A percentile compares a stretch with the other conserved stretches of the same genome.
These are phyloP conservation scores for Leptographium lundbergii DNA, from an alignment of 2,329 filamentous ascomycete genomes.

Conservation along the genomic window DNA sequence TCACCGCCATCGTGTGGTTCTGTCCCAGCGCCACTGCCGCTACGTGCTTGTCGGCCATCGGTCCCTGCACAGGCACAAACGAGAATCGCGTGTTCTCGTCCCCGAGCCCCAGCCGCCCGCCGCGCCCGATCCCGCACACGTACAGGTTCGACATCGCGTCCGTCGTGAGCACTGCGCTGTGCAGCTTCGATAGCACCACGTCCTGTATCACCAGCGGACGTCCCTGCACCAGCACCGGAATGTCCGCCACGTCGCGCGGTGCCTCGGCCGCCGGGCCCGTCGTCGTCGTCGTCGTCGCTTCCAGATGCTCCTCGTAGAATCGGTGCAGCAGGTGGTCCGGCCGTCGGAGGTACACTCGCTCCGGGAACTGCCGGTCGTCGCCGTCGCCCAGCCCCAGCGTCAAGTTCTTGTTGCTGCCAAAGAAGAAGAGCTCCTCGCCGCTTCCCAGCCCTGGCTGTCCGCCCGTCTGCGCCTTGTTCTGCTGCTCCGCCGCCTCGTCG, in stretches of 20 bases:
- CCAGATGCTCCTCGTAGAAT: slow-evolving; percentile 58
- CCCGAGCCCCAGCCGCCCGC: slow-evolving; percentile 77
- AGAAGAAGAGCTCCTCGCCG: slow-evolving; percentile 82
- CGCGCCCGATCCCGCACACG: slow-evolving; percentile 81
- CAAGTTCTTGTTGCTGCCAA: slow-evolving; percentile 93
- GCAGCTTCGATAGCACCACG: slow-evolving; percentile 78
- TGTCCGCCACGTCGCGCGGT: slow-evolving; percentile 28
- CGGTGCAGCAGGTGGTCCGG: slow-evolving; percentile 64
- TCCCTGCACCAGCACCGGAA: slow-evolving; percentile 62
- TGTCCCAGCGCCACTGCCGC: slow-evolving; percentile 73
- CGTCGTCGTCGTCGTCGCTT: slow-evolving; percentile 19
- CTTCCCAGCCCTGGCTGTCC: slow-evolving; percentile 12
- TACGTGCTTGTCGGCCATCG: slow-evolving; percentile 62
- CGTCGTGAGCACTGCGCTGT: slow-evolving; percentile 76
- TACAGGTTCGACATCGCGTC: slow-evolving; percentile 87
- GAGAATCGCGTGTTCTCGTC: slow-evolving; percentile 83
- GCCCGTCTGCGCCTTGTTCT: neutral
- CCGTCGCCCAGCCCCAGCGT: slow-evolving; percentile 90
- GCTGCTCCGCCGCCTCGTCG: neutral
- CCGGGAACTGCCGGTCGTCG: slow-evolving; percentile 86
- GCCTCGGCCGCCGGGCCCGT: too few relatives aligned
- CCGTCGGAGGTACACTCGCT: slow-evolving; percentile 63
- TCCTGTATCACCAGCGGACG: slow-evolving; percentile 67
- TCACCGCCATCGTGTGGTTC: slow-evolving; percentile 79
- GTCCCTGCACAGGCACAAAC: slow-evolving; percentile 70